Conservation (phyloP, 179 eudicot species). For the Drosera spatulata region DNA sequence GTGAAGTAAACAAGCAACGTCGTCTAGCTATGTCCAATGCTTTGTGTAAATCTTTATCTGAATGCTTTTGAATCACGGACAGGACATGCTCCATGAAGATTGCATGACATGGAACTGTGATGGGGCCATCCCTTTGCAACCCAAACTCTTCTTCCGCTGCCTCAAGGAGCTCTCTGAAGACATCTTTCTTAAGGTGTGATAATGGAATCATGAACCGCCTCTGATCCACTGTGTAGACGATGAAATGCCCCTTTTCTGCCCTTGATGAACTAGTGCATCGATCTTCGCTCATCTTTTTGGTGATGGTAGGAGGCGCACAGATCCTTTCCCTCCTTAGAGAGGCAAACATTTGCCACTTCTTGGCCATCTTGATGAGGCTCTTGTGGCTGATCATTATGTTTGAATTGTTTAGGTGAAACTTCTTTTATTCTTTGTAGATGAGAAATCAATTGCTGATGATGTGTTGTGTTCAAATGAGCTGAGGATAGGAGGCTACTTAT, state of each 20-base stretch:
- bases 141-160: conserved; percentile 19
- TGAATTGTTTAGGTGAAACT: not conserved
- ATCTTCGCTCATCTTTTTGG: not conserved
- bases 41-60: not conserved
- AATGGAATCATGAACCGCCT: conserved; percentile 11
- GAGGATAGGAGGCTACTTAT: no score
- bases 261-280: not conserved
- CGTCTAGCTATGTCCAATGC: conserved; percentile 4
- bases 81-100: conserved; percentile 10
- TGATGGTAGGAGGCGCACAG: not conserved
- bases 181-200: conserved; percentile 9
- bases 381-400: conserved; percentile 10
- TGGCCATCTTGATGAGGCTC: conserved; percentile 25
- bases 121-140: conserved; percentile 7
- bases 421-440: no score
- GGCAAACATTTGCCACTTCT: conserved; percentile 25
- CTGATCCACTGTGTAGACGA: conserved; percentile 8
- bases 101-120: conserved; percentile 10
- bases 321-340: conserved; percentile 10
- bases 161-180: conserved; percentile 9
- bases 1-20: no score
- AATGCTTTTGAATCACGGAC: conserved; percentile 1
- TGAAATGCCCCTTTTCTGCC: conserved; percentile 10
- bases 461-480: no score
- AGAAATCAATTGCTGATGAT: no score